A percentile compares a stretch with the other conserved stretches of the same genome.
These are phyloP conservation scores for Botrytis byssoidea DNA, from an alignment of 2,329 filamentous ascomycete genomes.

Conservation along the genomic window DNA sequence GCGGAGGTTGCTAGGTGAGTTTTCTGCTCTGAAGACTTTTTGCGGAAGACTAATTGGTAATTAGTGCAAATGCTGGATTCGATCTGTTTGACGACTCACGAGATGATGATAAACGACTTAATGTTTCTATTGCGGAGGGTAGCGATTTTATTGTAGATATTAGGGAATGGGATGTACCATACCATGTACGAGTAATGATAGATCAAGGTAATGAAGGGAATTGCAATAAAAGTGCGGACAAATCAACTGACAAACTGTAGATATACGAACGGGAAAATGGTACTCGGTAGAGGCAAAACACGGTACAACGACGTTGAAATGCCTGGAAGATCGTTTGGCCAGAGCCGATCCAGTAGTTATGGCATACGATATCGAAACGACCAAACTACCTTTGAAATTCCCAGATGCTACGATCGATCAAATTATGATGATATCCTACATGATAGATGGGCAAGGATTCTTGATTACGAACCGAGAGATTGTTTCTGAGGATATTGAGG, in stretches of 20 bases:
- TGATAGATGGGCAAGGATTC: conserved; percentile 98
- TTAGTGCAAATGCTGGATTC: conserved; percentile 73
- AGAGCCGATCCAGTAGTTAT: conserved; percentile 96
- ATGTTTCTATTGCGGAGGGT: conserved; percentile 75
- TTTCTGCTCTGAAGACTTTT: background rate
- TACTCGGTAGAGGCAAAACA: conserved; percentile 95
- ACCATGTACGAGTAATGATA: conserved; percentile 98
- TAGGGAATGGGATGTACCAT: conserved; percentile 97
- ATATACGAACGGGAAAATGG: conserved; percentile 95
- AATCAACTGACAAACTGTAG: conserved; percentile 47
- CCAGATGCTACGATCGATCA: conserved; percentile 93
- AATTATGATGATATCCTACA: conserved; percentile 99
- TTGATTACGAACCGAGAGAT: conserved; percentile 98
- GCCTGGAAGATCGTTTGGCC: conserved; percentile 82
- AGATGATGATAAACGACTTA: conserved; percentile 76
- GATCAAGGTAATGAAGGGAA: conserved; percentile 67
- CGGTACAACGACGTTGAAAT: conserved; percentile 77
- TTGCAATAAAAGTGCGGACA: background rate
- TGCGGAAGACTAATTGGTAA: conserved; percentile 19
- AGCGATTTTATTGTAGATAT: conserved; percentile 99
- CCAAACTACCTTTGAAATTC: conserved; percentile 93
- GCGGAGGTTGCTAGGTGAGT: conserved; percentile 87
- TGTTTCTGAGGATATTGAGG: conserved; percentile 92
- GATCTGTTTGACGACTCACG: conserved; percentile 92
- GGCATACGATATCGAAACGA: conserved; percentile 99